Evolutionary conservation across 2,329 filamentous ascomycete species (phyloP).

Genomic region (Fragosphaeria purpurea): DNA sequence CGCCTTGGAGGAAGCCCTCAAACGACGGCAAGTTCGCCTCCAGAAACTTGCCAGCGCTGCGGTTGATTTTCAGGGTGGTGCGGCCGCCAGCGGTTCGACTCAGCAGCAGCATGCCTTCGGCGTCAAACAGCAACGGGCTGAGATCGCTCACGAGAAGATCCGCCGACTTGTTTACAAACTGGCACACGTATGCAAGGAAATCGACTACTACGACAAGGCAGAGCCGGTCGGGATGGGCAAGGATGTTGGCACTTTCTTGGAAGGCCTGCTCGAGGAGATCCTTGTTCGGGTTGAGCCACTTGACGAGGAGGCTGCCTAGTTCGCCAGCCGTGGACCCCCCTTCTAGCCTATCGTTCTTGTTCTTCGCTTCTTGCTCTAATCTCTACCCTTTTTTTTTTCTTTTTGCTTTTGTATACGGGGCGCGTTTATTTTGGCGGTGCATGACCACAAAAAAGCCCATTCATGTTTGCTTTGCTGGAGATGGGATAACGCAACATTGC

Average conservation of each 20-base stretch:
- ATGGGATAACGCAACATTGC: too few relatives aligned
- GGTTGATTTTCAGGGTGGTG: not conserved
- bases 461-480: too few relatives aligned
- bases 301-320: constrained; percentile 46
- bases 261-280: constrained; percentile 89
- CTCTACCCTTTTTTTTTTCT: not conserved
- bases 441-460: too few relatives aligned
- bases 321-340: not conserved
- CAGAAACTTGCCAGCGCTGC: constrained; percentile 35
- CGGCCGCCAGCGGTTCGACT: constrained; percentile 16
- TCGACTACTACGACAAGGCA: constrained; percentile 77
- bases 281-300: constrained; percentile 82
- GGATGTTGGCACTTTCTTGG: constrained; percentile 78
- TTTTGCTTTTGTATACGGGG: not conserved
- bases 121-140: constrained; percentile 56
- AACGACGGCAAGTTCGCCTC: constrained; percentile 59
- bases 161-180: constrained; percentile 73
- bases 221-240: constrained; percentile 90
- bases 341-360: not conserved
- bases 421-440: too few relatives aligned
- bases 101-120: constrained; percentile 35
- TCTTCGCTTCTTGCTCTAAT: not conserved
- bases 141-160: constrained; percentile 71
- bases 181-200: constrained; percentile 73
- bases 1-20: constrained; percentile 81